These are phyloP conservation scores for Ceratobasidium sp. DNA, from an alignment of 1,284 basidiomycete species.

Conservation along the genomic window DNA sequence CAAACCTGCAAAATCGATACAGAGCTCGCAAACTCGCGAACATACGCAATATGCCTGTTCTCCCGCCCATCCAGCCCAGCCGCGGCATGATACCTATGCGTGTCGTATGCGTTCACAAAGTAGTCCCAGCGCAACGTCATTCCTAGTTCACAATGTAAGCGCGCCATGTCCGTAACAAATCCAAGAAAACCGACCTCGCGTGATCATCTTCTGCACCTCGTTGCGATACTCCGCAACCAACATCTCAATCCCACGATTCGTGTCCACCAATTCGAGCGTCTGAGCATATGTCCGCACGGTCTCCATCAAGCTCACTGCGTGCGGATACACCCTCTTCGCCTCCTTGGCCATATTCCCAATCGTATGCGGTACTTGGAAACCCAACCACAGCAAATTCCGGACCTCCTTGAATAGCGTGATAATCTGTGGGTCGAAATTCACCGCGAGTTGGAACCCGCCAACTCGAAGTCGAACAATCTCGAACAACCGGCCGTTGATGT, in stretches of 20 bases:
- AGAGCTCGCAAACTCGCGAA: conserved; percentile 93
- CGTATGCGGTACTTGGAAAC: conserved; percentile 93
- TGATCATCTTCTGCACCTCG: conserved; percentile 90
- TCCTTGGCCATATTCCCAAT: conserved; percentile 98
- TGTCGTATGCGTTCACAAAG: conserved; percentile 92
- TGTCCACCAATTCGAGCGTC: conserved; percentile 88
- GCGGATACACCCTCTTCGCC: conserved; percentile 96
- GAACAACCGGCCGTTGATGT: conserved; percentile 94
- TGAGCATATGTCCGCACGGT: conserved; percentile 96
- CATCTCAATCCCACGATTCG: conserved; percentile 90
- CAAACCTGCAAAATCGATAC: conserved; percentile 85
- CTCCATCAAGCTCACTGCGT: conserved; percentile 98
- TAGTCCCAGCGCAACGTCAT: conserved; percentile 97
- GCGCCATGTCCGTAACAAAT: background rate
- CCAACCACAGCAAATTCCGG: conserved; percentile 93
- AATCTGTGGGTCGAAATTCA: conserved; percentile 98
- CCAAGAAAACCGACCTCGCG: conserved; percentile 66
- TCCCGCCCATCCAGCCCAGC: conserved; percentile 75
- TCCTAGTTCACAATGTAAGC: conserved; percentile 59
- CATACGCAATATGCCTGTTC: conserved; percentile 90
- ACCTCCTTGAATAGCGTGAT: conserved; percentile 99
- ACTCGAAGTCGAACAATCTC: conserved; percentile 88
- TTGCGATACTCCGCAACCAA: conserved; percentile 92
- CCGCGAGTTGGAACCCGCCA: conserved; percentile 86
- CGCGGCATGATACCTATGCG: conserved; percentile 74